Evolutionary conservation across 2,329 filamentous ascomycete genomes (phyloP).

Genomic region (Apiospora malaysiana): DNA sequence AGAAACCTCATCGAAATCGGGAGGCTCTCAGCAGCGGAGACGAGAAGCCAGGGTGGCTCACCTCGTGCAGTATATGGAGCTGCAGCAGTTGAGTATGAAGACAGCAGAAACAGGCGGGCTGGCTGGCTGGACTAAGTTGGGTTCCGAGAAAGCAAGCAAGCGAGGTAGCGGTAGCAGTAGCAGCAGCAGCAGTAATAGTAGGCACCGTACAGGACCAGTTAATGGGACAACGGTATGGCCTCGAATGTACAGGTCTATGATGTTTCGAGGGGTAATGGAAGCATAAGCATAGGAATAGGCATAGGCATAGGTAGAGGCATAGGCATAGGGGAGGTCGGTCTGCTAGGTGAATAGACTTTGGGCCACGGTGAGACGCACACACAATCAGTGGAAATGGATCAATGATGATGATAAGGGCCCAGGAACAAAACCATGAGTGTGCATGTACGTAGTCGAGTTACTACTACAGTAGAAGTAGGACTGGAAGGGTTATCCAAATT

Average conservation of each 20-base stretch:
- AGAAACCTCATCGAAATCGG: background rate
- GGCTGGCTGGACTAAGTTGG: background rate
- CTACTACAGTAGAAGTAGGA: background rate
- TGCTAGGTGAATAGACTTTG: conserved; percentile 16
- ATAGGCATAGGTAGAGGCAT: background rate
- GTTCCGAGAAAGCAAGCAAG: background rate
- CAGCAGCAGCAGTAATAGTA: background rate
- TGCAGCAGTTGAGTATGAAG: background rate
- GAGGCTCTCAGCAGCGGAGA: background rate
- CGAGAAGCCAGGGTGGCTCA: background rate
- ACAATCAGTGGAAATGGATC: background rate
- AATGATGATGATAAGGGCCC: background rate
- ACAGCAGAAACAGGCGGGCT: too few relatives aligned
- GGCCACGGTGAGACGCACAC: conserved; percentile 2
- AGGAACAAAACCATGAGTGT: background rate
- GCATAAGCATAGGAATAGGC: background rate
- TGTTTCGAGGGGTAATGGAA: conserved; percentile 18
- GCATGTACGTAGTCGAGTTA: background rate
- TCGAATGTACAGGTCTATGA: conserved; percentile 20
- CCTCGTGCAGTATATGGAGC: conserved; percentile 3
- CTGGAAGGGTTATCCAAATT: background rate
- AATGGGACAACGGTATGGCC: background rate
- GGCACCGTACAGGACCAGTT: background rate
- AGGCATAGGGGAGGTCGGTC: background rate
- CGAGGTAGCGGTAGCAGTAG: background rate